phyloP scores from a whole-genome alignment of 768 basidiomycete genomes.

The Panaeolus cyanescens region DNA sequence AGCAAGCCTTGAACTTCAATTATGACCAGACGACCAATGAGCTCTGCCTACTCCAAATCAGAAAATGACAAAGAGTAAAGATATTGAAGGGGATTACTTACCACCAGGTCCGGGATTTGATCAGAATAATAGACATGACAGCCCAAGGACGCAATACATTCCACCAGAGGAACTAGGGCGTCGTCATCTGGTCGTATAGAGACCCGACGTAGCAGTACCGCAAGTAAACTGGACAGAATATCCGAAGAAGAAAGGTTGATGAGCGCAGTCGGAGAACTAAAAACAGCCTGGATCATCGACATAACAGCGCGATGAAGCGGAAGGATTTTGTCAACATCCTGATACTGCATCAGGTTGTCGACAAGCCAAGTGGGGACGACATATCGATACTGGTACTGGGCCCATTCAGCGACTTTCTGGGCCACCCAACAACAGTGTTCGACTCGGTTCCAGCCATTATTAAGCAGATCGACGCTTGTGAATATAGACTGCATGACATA shows the following conservation, averaged over 20 bases:
- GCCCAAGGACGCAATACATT: conserved; percentile 81
- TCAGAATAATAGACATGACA: conserved; percentile 95
- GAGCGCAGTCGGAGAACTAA: conserved; percentile 79
- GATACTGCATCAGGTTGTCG: conserved; percentile 69
- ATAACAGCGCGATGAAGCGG: conserved; percentile 62
- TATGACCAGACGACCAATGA: conserved; percentile 71
- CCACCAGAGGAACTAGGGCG: conserved; percentile 67
- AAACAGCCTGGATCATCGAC: conserved; percentile 81
- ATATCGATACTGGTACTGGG: conserved; percentile 92
- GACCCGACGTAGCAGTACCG: conserved; percentile 71
- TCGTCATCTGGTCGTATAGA: conserved; percentile 62
- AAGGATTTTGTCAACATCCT: conserved; percentile 49
- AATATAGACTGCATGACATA: conserved; percentile 73
- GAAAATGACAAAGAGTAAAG: conserved; percentile 1
- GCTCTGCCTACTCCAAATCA: conserved; percentile 54
- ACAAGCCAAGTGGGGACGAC: conserved; percentile 85
- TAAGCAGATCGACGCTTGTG: conserved; percentile 60
- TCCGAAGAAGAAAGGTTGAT: conserved; percentile 92
- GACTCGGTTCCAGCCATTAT: conserved; percentile 62
- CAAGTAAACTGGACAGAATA: conserved; percentile 76
- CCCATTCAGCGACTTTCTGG: conserved; percentile 79
- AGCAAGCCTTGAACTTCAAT: conserved; percentile 67
- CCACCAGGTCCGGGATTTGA: conserved; percentile 90
- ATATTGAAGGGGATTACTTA: conserved; percentile 30
- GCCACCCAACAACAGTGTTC: conserved; percentile 85